Conservation (phyloP, 202 grass and related monocot species). For the Carex sylvatica region DNA sequence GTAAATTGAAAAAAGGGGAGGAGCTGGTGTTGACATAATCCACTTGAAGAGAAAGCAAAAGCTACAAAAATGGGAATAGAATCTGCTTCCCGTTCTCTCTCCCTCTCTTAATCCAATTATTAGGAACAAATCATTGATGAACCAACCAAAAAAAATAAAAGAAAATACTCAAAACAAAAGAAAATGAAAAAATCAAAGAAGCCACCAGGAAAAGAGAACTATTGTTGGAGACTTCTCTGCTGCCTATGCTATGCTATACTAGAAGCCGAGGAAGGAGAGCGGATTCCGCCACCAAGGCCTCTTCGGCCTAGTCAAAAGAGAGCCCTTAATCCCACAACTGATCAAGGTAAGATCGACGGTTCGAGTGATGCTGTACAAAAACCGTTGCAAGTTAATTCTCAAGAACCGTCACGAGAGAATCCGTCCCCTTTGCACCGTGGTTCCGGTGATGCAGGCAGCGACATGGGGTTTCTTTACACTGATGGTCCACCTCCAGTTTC, state of each 20-base stretch:
- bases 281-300: not conserved
- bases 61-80: not conserved
- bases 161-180: not conserved
- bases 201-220: not conserved
- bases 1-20: not conserved
- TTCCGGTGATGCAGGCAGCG: not conserved
- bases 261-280: slow-evolving; percentile 5
- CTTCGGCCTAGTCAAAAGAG: not conserved
- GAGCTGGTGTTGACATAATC: not conserved
- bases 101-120: not conserved
- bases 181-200: not conserved
- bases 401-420: not conserved
- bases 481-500: not conserved
- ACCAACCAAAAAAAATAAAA: not conserved
- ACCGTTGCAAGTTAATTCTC: too few relatives aligned
- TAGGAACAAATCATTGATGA: not conserved
- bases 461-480: too few relatives aligned
- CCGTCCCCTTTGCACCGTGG: too few relatives aligned
- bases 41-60: not conserved
- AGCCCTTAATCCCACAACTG: not conserved
- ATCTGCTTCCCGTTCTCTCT: not conserved
- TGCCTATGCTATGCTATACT: not conserved
- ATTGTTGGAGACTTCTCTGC: slow-evolving; percentile 10
- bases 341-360: not conserved
- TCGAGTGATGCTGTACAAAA: not conserved